A percentile compares a stretch with the other conserved stretches of the same genome.
These are phyloP conservation scores for Leishmania turanica DNA, from an alignment of 208 protist genomes.

Conservation along the genomic window DNA sequence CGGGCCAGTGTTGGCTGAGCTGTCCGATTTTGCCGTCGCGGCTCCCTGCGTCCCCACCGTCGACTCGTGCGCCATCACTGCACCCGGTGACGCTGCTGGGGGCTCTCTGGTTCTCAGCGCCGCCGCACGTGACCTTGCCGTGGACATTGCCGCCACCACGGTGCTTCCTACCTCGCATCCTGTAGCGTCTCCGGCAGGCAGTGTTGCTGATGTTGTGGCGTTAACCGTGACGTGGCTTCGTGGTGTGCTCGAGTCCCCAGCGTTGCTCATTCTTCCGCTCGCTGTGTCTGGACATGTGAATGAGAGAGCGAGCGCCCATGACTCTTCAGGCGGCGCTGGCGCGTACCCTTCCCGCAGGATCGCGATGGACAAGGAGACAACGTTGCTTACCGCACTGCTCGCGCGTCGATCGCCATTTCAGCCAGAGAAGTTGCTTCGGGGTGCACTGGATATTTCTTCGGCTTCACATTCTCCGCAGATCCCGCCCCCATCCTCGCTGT, in stretches of 20 bases:
- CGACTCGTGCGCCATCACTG: neutral
- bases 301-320: neutral
- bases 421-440: neutral
- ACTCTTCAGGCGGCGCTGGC: neutral
- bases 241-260: slow-evolving; percentile 28
- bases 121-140: slow-evolving; percentile 26
- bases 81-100: neutral
- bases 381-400: neutral
- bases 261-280: slow-evolving; percentile 6
- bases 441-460: neutral
- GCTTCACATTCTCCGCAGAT: neutral
- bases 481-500: neutral
- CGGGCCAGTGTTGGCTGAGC: neutral
- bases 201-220: neutral
- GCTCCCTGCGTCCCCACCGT: neutral
- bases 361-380: too few relatives aligned
- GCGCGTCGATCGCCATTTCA: neutral
- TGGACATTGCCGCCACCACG: slow-evolving; percentile 28
- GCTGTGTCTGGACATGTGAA: neutral
- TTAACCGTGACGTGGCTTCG: slow-evolving; percentile 13
- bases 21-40: neutral
- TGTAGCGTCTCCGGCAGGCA: neutral
- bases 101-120: neutral
- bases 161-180: neutral
- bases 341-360: neutral